Evolutionary conservation across 352 stramenopile species (phyloP).

Genomic region (Salisapilia sapeloensis): DNA sequence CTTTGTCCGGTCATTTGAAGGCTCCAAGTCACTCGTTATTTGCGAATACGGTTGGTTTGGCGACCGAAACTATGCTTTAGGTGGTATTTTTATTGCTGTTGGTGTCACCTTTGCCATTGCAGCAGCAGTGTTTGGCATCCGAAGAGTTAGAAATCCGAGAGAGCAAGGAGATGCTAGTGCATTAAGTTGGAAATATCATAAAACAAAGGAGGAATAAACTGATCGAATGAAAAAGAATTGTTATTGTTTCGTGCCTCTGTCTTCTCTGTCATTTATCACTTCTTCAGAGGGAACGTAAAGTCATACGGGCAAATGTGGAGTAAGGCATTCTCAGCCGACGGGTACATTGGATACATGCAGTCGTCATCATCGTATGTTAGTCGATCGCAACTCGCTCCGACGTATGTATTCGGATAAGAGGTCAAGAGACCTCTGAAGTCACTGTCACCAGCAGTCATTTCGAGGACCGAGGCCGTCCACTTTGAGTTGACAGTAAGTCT

Average conservation of each 20-base stretch:
- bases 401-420: conserved; percentile 34
- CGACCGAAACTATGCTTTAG: conserved; percentile 32
- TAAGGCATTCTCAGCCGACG: too few relatives aligned
- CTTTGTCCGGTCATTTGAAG: conserved; percentile 43
- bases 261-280: too few relatives aligned
- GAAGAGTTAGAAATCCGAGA: conserved; percentile 27
- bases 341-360: too few relatives aligned
- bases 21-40: conserved; percentile 48
- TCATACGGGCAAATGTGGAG: too few relatives aligned
- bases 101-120: conserved; percentile 33
- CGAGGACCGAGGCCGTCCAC: conserved; percentile 10
- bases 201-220: too few relatives aligned
- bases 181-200: conserved; percentile 42
- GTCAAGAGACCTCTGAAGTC: conserved; percentile 18
- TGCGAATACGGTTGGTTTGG: conserved; percentile 53
- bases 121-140: conserved; percentile 18
- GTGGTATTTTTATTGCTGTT: conserved; percentile 31
- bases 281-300: too few relatives aligned
- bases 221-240: neutral
- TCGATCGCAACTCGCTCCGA: conserved; percentile 53
- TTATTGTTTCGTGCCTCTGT: too few relatives aligned
- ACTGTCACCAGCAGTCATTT: too few relatives aligned
- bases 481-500: conserved; percentile 35
- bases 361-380: too few relatives aligned
- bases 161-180: conserved; percentile 23